Percentiles rank a stretch among this genome's conserved stretches.
phyloP scores from a whole-genome alignment of 257 asterid species.

The Handroanthus guayacan region DNA sequence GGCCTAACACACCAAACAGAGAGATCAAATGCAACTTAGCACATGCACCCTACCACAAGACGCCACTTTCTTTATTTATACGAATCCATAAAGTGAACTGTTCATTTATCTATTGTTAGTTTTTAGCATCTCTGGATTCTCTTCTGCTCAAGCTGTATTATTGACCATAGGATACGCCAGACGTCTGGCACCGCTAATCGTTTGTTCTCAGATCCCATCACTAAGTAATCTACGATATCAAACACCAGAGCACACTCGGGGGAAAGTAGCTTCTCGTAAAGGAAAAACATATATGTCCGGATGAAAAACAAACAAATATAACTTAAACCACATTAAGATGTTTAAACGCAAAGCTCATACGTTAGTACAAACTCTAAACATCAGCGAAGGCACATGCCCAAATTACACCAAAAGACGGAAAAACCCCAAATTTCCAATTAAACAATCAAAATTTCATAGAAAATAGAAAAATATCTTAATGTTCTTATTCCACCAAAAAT shows the following conservation, averaged over 20 bases:
- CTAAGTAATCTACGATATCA: neutral
- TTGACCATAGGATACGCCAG: too few relatives aligned
- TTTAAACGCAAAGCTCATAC: neutral
- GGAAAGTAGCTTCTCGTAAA: neutral
- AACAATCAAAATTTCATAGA: neutral
- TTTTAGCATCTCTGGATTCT: too few relatives aligned
- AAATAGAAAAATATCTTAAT: neutral
- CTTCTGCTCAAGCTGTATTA: too few relatives aligned
- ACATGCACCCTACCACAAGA: too few relatives aligned
- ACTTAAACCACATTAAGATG: neutral
- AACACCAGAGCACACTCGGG: neutral
- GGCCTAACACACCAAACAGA: too few relatives aligned
- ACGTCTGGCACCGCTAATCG: too few relatives aligned
- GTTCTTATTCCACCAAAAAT: neutral
- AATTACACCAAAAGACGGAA: neutral
- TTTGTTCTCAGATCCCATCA: too few relatives aligned
- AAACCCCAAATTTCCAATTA: neutral
- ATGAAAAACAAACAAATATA: neutral
- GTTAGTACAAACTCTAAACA: neutral
- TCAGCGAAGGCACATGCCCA: neutral
- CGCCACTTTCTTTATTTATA: too few relatives aligned
- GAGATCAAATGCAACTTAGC: too few relatives aligned
- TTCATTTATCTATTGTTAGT: too few relatives aligned
- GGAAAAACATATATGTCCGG: neutral
- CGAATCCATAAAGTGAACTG: too few relatives aligned